These are phyloP conservation scores for Sordariomycetes sp. DNA, from an alignment of 2,329 filamentous ascomycete species.

Conservation along the genomic window DNA sequence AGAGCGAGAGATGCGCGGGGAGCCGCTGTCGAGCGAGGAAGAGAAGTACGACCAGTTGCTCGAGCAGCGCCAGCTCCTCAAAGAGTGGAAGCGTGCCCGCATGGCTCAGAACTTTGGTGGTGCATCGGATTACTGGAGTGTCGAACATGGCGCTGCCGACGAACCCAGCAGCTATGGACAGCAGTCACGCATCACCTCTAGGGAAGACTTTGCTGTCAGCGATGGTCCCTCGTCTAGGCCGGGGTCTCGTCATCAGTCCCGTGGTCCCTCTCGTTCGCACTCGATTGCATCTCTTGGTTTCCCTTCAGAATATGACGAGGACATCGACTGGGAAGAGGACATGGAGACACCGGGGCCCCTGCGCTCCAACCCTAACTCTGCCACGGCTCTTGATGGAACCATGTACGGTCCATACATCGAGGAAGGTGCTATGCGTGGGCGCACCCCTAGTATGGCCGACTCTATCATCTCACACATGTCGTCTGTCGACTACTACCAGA, in stretches of 20 bases:
- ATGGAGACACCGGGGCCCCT: slow-evolving; percentile 43
- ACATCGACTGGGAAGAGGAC: slow-evolving; percentile 35
- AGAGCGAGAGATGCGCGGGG: slow-evolving; percentile 59
- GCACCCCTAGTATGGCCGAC: slow-evolving; percentile 73
- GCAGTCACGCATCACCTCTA: slow-evolving; percentile 32
- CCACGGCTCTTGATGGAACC: slow-evolving; percentile 60
- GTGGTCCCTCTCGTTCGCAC: slow-evolving; percentile 33
- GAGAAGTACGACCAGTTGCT: slow-evolving; percentile 50
- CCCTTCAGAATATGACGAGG: slow-evolving; percentile 22
- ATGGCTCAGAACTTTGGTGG: slow-evolving; percentile 39
- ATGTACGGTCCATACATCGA: slow-evolving; percentile 66
- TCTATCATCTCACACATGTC: slow-evolving; percentile 66
- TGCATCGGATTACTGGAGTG: slow-evolving; percentile 67
- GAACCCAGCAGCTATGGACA: slow-evolving; percentile 34
- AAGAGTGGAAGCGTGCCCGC: slow-evolving; percentile 47
- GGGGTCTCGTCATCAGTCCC: slow-evolving; percentile 26
- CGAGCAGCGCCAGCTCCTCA: slow-evolving; percentile 48
- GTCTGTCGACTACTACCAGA: slow-evolving; percentile 48
- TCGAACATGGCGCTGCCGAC: slow-evolving; percentile 63
- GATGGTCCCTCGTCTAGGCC: slow-evolving; percentile 27
- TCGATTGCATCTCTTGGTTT: slow-evolving; percentile 30
- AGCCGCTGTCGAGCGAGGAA: slow-evolving; percentile 49
- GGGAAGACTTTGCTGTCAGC: slow-evolving; percentile 26
- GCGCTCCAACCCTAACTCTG: slow-evolving; percentile 41
- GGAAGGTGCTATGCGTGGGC: slow-evolving; percentile 50